Evolutionary conservation across 1,284 basidiomycete genomes (phyloP), one percentile per base, ranked within the genome.

Genomic region (Inonotus hispidus): DNA sequence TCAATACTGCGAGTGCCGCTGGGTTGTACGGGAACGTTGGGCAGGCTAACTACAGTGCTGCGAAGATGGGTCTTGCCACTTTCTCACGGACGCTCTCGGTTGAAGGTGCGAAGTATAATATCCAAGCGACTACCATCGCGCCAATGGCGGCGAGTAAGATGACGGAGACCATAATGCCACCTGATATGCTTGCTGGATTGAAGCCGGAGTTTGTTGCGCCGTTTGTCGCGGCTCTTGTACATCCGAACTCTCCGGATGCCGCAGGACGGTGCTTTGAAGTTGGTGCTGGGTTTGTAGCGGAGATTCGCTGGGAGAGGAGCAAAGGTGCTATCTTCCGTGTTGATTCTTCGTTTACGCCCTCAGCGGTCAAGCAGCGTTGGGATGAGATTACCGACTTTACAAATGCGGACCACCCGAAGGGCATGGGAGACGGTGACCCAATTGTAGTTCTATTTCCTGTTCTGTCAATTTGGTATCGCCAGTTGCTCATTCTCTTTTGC

Each of bases 151-250:
- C 95, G 0, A 95, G 93, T 4, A 85, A 87, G 32, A 96, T 98
- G 92, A 95, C 93, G 2, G 93, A 88, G 68, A 96, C 94, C 0
- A 80, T 98, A 70, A 94, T 98, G 92, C 94, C 96, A 14, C 91
- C 92, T n/a, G 96, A 99, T 66, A 90, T 98, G 83, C 86, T 99
- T 64, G 90, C 87, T 56, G 89, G 93, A 69, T 77, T 99, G 58
- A 93, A 92, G 83, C 97, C 97, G 38, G 92, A 94, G 71, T 94
- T 90, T 66, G 90, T 99, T 53, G 95, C 94, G 1, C 95, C 97
- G 1, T 88, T 99, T 64, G 93, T 98, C 52, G 87, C 82, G 27
- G 90, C 85, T 2, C 75, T 90, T 19, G 83, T 82, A 60, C 89
- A 92, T 64, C 89, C 90, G 1, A 81, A 93, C 67, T 88, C 89